Evolutionary conservation across 2,329 filamentous ascomycete genomes (phyloP).

Genomic region (Corynespora cassiicola): DNA sequence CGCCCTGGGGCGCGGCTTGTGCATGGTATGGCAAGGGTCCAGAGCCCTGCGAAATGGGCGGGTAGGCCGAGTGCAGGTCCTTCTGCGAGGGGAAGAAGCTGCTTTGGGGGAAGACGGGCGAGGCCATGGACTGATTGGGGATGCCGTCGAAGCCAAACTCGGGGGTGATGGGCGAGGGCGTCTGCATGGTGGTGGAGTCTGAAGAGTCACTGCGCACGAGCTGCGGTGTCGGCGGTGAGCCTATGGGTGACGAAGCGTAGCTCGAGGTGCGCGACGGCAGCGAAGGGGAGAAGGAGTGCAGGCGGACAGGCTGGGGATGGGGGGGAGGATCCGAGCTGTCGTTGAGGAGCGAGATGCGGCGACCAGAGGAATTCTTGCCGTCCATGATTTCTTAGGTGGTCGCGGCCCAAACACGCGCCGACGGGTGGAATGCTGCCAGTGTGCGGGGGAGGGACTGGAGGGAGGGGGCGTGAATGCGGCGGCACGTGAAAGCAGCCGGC

Average conservation of each 20-base stretch:
- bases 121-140: constrained; percentile 24
- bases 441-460: background rate
- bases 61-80: constrained; percentile 30
- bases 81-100: constrained; percentile 37
- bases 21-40: constrained; percentile 32
- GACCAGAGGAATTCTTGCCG: constrained; percentile 58
- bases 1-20: constrained; percentile 14
- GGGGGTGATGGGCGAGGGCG: constrained; percentile 56
- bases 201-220: constrained; percentile 55
- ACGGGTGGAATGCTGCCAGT: constrained; percentile 13
- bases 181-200: constrained; percentile 51
- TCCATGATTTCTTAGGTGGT: constrained; percentile 51
- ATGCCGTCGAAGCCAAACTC: constrained; percentile 40
- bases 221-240: constrained; percentile 54
- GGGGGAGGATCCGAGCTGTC: constrained; percentile 45
- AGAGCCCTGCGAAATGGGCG: constrained; percentile 27
- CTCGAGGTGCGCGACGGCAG: constrained; percentile 50
- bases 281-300: constrained; percentile 42
- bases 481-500: constrained; percentile 8
- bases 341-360: constrained; percentile 59
- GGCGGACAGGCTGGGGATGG: constrained; percentile 36
- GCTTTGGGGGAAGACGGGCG: constrained; percentile 33
- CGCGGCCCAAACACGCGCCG: constrained; percentile 34
- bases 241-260: constrained; percentile 54
- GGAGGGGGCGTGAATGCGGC: background rate